Base-by-base conservation (phyloP, 2,329 filamentous ascomycete species). In the Ophiostoma pallidulum region DNA sequence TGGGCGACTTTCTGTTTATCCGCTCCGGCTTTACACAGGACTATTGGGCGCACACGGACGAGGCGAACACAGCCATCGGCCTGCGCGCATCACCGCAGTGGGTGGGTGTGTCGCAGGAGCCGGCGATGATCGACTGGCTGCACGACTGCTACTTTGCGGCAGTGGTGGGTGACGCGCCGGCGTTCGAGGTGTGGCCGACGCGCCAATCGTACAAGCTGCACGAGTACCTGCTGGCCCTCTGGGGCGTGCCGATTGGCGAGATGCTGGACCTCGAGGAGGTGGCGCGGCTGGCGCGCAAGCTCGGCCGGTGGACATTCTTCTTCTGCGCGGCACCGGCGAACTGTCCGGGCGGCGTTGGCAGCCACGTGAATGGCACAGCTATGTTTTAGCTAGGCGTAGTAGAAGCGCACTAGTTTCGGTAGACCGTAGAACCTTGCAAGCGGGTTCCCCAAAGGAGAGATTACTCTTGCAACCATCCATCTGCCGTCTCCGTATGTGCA, bases 1-100 rank as follows among this genome's bases (percentile, higher is more conserved):
- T 58, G 4, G 77, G 77, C 13, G 77, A 81, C 49, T 74, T 81
- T 26, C 64, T 81, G 36, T 67, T 81, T 53, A 64, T 80, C 37
- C 69, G 75, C 20, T 70, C 70, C 0, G 76, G 75, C 8, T 78
- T 71, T 62, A 67, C 67, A 0, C 61, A 66, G 14, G 68, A 61
- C 4, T 70, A 74, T 56, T 59, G 67, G 5, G 56, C 57, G 8
- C 58, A 68, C 3, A 55, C 63, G 1, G 52, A 57, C 0, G 48
- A 19, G 9, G 41, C 35, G 7, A 39, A 50, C 33, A n/a, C 16
- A 7, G 47, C 32, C 18, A 41, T 46, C 16, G 38, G 33, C 48
- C 40, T 0, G 31, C 38, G 35, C 7, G 3, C 12, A 3, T 4
- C 8, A 5, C 47, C 51, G 14, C 24, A n/a, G 20, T 62, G 63